Evolutionary conservation across 2,329 filamentous ascomycete genomes (phyloP).

Genomic region (Incumbomyces delicatus): DNA sequence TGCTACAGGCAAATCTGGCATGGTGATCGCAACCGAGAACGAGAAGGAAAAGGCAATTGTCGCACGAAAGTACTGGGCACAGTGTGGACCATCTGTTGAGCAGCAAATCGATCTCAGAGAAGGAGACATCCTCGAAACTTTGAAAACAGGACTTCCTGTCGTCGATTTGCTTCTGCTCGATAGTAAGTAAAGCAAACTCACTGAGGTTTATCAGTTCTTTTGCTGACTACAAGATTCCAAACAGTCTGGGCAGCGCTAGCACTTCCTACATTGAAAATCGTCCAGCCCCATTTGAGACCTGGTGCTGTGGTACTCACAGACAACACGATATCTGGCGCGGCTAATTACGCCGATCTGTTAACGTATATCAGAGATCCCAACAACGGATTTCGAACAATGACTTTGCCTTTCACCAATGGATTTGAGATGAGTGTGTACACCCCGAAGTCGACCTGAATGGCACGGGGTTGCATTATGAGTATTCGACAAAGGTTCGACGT

Average conservation of each 20-base stretch:
- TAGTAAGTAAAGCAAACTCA: too few species aligned
- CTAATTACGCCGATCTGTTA: constrained; percentile 27
- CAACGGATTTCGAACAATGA: constrained; percentile 43
- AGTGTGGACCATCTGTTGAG: constrained; percentile 25
- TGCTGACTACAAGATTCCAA: too few species aligned
- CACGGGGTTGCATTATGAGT: too few species aligned
- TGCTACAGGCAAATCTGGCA: constrained; percentile 21
- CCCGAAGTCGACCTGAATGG: too few species aligned
- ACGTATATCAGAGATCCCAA: constrained; percentile 25
- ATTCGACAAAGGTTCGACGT: too few species aligned
- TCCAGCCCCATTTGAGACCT: constrained; percentile 26
- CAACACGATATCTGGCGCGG: constrained; percentile 25
- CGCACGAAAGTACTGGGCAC: constrained; percentile 28
- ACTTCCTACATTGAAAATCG: constrained; percentile 29
- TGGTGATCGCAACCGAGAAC: constrained; percentile 32
- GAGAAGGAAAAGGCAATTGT: constrained; percentile 26
- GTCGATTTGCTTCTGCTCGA: constrained; percentile 30
- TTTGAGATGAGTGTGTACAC: constrained; percentile 39
- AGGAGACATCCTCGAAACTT: constrained; percentile 32
- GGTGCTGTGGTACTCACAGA: constrained; percentile 32
- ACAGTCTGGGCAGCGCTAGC: constrained; percentile 32
- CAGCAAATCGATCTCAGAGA: constrained; percentile 30
- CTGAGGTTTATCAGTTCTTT: too few species aligned
- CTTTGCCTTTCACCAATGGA: constrained; percentile 40
- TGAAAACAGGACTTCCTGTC: constrained; percentile 23